Evolutionary conservation across 768 basidiomycete genomes (phyloP).

Genomic region (Plicaturopsis crispa): DNA sequence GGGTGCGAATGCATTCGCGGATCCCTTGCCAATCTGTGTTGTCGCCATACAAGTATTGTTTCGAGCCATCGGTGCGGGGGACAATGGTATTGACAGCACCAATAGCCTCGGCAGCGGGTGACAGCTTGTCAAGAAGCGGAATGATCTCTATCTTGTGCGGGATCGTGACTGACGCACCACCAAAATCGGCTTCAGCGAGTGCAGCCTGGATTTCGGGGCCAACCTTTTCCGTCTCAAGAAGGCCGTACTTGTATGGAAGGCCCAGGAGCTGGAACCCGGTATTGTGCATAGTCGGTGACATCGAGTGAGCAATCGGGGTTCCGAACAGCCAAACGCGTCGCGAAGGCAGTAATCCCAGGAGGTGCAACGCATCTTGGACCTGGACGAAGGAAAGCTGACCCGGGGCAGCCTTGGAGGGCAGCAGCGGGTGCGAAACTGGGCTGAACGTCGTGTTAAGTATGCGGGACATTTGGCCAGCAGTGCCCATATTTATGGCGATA

Average conservation of each 20-base stretch:
- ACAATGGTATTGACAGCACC: constrained; percentile 96
- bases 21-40: constrained; percentile 98
- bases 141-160: constrained; percentile 92
- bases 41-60: constrained; percentile 67
- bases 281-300: constrained; percentile 93
- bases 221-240: constrained; percentile 68
- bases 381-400: constrained; percentile 88
- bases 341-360: constrained; percentile 72
- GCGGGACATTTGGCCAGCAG: constrained; percentile 83
- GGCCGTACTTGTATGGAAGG: constrained; percentile 73
- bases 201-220: constrained; percentile 57
- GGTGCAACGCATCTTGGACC: constrained; percentile 74
- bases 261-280: constrained; percentile 76
- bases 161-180: constrained; percentile 95
- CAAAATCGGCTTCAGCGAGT: constrained; percentile 66
- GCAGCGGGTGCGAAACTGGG: constrained; percentile 82
- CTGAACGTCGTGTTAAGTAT: constrained; percentile 81
- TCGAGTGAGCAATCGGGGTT: constrained; percentile 78
- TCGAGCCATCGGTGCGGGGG: constrained; percentile 34
- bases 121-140: constrained; percentile 69
- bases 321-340: constrained; percentile 85
- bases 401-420: constrained; percentile 85
- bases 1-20: constrained; percentile 40
- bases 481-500: constrained; percentile 92
- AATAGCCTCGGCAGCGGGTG: constrained; percentile 75